phyloP scores from a whole-genome alignment of 176 grass and related monocot species.

The Bromus sterilis region DNA sequence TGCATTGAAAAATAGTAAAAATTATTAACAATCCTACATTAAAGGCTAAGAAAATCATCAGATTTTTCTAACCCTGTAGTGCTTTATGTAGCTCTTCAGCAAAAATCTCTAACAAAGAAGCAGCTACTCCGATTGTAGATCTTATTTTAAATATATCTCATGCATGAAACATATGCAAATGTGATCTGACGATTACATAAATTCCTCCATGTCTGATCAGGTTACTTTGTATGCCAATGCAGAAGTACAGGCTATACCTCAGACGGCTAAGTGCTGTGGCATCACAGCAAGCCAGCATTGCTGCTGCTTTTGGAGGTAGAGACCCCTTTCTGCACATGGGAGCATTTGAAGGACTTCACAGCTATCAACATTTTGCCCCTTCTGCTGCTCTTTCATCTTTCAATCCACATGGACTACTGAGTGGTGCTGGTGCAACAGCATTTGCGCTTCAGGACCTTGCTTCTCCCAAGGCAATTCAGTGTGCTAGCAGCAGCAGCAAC shows the following conservation, averaged over 20 bases:
- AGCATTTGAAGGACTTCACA: constrained; percentile 67
- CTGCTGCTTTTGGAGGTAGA: constrained; percentile 71
- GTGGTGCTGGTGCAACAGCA: constrained; percentile 15
- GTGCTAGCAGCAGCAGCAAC: constrained; percentile 18
- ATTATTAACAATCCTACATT: background rate
- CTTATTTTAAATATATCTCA: background rate
- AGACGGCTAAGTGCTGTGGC: constrained; percentile 75
- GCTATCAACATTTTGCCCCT: constrained; percentile 44
- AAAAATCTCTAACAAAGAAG: background rate
- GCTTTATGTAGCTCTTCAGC: background rate
- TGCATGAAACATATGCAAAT: background rate
- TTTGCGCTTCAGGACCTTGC: constrained; percentile 53
- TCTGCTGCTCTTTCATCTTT: constrained; percentile 58
- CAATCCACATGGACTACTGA: constrained; percentile 52
- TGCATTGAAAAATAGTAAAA: background rate
- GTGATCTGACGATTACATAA: background rate
- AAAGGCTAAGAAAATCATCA: background rate
- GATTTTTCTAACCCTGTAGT: background rate
- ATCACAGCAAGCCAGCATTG: constrained; percentile 79
- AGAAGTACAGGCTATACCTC: constrained; percentile 99
- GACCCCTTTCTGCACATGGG: constrained; percentile 74
- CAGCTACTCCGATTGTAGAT: background rate
- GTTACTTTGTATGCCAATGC: constrained; percentile 25
- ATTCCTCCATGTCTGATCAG: constrained; percentile 4
- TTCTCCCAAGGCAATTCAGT: constrained; percentile 49